A percentile compares a stretch with the other conserved stretches of the same genome.
Conservation (phyloP, 768 basidiomycete species). For the Mycena crocata region DNA sequence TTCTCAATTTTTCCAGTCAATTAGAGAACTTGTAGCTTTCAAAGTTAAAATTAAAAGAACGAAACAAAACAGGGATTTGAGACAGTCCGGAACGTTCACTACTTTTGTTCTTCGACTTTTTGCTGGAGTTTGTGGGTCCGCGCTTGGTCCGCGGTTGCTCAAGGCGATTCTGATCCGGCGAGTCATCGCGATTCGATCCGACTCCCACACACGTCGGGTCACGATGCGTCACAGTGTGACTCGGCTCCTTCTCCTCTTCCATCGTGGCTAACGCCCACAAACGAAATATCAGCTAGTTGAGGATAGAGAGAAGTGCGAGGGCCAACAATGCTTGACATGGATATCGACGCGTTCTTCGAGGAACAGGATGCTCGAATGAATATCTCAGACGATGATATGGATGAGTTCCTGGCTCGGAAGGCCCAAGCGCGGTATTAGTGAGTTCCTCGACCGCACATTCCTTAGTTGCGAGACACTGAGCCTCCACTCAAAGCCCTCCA, state of each 20-base stretch:
- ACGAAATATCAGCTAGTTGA: too few relatives aligned
- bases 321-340: slow-evolving; percentile 46
- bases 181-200: too few relatives aligned
- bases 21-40: too few relatives aligned
- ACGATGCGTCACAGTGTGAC: neutral
- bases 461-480: neutral
- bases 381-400: slow-evolving; percentile 63
- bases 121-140: slow-evolving; percentile 10
- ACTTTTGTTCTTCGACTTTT: slow-evolving; percentile 1
- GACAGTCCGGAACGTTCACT: too few relatives aligned
- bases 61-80: too few relatives aligned
- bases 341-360: slow-evolving; percentile 60
- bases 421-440: slow-evolving; percentile 35
- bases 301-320: too few relatives aligned
- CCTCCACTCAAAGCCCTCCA: neutral
- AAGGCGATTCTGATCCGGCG: neutral
- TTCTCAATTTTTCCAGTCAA: too few relatives aligned
- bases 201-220: neutral
- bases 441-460: neutral
- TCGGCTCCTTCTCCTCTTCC: slow-evolving; percentile 6
- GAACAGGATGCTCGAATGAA: slow-evolving; percentile 69
- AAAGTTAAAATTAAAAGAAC: too few relatives aligned
- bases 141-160: neutral
- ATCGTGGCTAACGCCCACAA: neutral
- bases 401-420: slow-evolving; percentile 57